Evolutionary conservation across 2,329 filamentous ascomycete genomes (phyloP), one percentile per base, ranked within the genome.

Genomic region (Trichophyton simii): DNA sequence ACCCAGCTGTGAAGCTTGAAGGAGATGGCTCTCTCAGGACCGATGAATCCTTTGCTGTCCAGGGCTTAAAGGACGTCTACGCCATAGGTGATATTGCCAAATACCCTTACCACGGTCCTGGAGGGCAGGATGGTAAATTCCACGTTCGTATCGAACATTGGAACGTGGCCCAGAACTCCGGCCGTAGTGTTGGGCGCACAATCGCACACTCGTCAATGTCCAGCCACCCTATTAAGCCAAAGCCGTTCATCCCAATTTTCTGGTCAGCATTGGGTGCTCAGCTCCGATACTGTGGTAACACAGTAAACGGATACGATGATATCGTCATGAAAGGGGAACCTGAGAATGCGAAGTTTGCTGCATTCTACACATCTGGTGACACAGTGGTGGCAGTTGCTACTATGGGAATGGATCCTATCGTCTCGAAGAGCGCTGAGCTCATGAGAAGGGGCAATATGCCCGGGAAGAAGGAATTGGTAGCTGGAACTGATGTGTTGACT

Each of bases 91-190:
- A 99, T 72, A 97, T 99, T 64, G 91, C 94, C 11, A 91, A 88
- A 0, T 96, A 90, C 74, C 94, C 94, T 0, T 99, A 99, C 78
- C 82, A 89, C 72, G 94, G 94, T 0, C 94, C 94, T 25, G 87
- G 89, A 28, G 81, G 87, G 15, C 66, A 69, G n/a, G 65, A 63
- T 1, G 66, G 63, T 3, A 89, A 88, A 64, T 80, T 80, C 52
- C 80, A 82, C 18, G 83, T 87, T 0, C 87, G 94, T 65, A 96
- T 97, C 70, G 94, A 99, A 79, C 94, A 99, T 73, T 99, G 94
- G 94, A 92, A 96, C 75, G 94, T 99, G 2, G 94, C 94, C 3
- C 94, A 97, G 71, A 96, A 97, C 70, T 81, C 89, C 1, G 94
- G 94, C 2, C 88, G 92, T 50, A 81, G 82, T 25, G 92, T 87